Conservation (phyloP, 2,329 filamentous ascomycete genomes). For the Tolypocladium ovalisporum region DNA sequence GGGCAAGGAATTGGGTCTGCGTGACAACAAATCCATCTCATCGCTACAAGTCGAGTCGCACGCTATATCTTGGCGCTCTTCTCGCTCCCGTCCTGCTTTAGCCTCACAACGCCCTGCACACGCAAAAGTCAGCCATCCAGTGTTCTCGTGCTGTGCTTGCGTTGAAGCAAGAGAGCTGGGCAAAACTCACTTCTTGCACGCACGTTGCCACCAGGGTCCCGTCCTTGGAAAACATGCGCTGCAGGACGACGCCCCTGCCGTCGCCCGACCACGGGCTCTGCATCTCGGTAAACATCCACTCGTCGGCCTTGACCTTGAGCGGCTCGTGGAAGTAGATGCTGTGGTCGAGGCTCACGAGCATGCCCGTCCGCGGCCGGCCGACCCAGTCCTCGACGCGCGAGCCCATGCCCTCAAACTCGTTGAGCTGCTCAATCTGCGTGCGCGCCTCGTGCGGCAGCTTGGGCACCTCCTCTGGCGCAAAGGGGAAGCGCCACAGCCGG, state of each 20-base stretch:
- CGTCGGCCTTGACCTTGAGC: conserved; percentile 44
- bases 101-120: conserved; percentile 36
- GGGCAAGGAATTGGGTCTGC: neutral
- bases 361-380: conserved; percentile 53
- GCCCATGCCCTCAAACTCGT: conserved; percentile 30
- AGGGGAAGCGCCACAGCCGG: conserved; percentile 63
- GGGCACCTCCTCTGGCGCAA: conserved; percentile 41
- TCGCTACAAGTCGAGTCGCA: neutral
- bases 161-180: neutral
- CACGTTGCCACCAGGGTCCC: conserved; percentile 69
- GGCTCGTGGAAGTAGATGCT: conserved; percentile 59
- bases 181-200: conserved; percentile 56
- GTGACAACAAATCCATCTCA: neutral
- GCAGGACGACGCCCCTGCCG: conserved; percentile 63
- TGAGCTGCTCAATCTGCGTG: conserved; percentile 24
- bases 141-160: too few species aligned
- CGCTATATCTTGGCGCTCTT: conserved; percentile 21
- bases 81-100: conserved; percentile 30
- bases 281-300: conserved; percentile 76
- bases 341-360: conserved; percentile 78
- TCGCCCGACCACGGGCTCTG: conserved; percentile 72
- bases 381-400: conserved; percentile 33
- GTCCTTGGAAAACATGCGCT: conserved; percentile 61
- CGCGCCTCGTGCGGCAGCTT: conserved; percentile 30
- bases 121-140: neutral